phyloP scores from a whole-genome alignment of 148 eudicot genomes.

The Rhododendron mucronatum region DNA sequence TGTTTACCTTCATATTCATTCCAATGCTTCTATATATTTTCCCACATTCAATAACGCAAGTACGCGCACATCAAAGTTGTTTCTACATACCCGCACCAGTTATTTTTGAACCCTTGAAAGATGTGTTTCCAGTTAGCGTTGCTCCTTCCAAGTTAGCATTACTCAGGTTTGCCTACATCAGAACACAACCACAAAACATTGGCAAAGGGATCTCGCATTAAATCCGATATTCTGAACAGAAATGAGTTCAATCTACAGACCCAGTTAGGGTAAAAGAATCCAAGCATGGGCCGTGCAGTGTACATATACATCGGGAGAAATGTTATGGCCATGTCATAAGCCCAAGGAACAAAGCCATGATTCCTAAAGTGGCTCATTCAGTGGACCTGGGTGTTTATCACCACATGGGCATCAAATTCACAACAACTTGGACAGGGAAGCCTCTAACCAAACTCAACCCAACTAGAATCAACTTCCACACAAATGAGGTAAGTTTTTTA shows the following conservation, averaged over 20 bases:
- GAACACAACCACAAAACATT: neutral
- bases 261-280: neutral
- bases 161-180: constrained; percentile 59
- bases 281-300: neutral
- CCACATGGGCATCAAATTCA: neutral
- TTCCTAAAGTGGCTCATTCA: neutral
- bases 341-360: neutral
- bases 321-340: neutral
- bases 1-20: neutral
- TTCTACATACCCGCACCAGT: constrained; percentile 75
- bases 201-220: neutral
- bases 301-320: neutral
- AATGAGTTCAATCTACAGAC: neutral
- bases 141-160: constrained; percentile 99
- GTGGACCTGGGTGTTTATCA: neutral
- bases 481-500: neutral
- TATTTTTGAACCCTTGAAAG: constrained; percentile 78
- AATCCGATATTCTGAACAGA: neutral
- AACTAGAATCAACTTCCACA: neutral
- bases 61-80: neutral
- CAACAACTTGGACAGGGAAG: neutral
- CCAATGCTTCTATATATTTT: neutral
- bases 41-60: neutral
- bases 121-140: constrained; percentile 76
- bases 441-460: neutral